Base-by-base conservation (phyloP, 2,329 filamentous ascomycete species). In the Coniella lustricola region DNA sequence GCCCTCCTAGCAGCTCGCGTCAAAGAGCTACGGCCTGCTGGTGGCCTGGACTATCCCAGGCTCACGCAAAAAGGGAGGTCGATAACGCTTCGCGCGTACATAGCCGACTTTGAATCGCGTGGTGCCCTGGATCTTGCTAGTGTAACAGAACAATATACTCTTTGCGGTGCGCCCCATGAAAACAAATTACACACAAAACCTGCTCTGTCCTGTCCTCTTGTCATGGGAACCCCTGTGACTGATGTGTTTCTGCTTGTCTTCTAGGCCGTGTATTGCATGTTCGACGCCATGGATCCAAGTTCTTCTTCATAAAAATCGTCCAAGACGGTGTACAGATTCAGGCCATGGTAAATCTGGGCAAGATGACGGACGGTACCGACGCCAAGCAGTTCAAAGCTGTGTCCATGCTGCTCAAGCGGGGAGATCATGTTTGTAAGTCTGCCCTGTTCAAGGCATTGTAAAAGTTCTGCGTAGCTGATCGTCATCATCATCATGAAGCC, bases 241-340 rank as follows among this genome's bases (percentile, higher is more conserved):
- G 50, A 56, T 56, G 25, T 29, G 25, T 29, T 29, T n/a, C n/a
- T 29, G 25, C 25, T 29, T 29, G 25, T 29, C 48, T 31, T 52
- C 49, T 51, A 83, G 88, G 90, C 66, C 88, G 89, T 62, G 75
- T 95, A 54, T 74, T 76, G 59, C 82, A 82, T 40, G 77, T 86
- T 61, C 85, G 88, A 54, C 73, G 79, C 41, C 77, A 81, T 47
- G 84, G 90, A 56, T 83, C 80, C 57, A 88, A 86, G 67, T 81
- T 98, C 57, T 73, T 89, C 54, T 98, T 98, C 65, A 65, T 96
- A 56, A 86, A 93, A 66, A 70, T 97, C 43, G 73, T 82, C 56
- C 82, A 89, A 63, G 81, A 88, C 61, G 84, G 82, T 49, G 69
- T 81, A 56, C 79, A 76, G 55, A 66, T 94, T 31, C 93, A 98